phyloP scores from a whole-genome alignment of 176 grass and related monocot species.

The Carex pumila region DNA sequence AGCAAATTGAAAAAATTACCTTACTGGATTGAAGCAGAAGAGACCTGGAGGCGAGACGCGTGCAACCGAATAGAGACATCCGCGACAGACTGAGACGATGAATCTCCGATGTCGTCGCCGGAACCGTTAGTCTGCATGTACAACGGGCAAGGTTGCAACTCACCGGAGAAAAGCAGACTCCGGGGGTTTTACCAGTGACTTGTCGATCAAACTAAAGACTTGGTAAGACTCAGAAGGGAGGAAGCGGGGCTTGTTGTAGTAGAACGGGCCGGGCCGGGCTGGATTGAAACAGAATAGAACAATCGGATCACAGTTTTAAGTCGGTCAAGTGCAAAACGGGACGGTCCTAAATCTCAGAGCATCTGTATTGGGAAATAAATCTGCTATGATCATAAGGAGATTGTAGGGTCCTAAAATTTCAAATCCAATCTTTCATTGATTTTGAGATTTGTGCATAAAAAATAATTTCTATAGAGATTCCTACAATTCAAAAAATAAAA shows the following conservation, averaged over 20 bases:
- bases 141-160: not conserved
- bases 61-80: constrained; percentile 31
- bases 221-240: not conserved
- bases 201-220: not conserved
- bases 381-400: no score
- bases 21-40: constrained; percentile 27
- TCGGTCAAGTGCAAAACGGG: no score
- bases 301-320: not conserved
- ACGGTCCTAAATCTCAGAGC: no score
- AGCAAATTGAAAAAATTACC: constrained; percentile 29
- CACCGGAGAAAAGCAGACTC: not conserved
- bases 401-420: no score
- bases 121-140: not conserved
- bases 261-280: not conserved
- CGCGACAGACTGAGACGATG: not conserved
- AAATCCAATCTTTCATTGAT: no score
- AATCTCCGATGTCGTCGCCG: constrained; percentile 17
- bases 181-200: not conserved
- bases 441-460: no score
- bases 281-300: not conserved
- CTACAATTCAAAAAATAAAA: no score
- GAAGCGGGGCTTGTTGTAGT: not conserved
- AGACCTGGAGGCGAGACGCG: constrained; percentile 32
- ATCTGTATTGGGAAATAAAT: no score
- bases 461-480: no score